phyloP scores from a whole-genome alignment of 331 rosid genomes.

The Malus hybrid region DNA sequence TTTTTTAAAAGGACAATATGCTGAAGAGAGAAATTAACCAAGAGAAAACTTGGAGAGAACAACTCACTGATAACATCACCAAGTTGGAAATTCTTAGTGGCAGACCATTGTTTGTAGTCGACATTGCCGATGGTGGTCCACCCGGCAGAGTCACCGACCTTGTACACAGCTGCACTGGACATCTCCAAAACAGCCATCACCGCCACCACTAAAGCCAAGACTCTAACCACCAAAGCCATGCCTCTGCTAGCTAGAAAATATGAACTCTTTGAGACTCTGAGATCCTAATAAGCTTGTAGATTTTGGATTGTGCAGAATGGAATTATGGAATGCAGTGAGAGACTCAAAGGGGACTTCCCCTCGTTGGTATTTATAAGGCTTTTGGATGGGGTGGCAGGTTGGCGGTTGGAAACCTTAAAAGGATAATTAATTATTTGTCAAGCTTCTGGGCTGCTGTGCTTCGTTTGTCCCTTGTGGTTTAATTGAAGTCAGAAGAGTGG shows the following conservation, averaged over 20 bases:
- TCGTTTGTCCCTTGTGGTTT: background rate
- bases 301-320: background rate
- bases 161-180: constrained; percentile 44
- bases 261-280: background rate
- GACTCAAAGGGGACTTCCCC: background rate
- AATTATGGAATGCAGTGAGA: background rate
- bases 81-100: constrained; percentile 44
- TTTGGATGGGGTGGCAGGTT: background rate
- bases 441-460: background rate
- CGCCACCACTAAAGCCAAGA: constrained; percentile 20
- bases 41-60: background rate
- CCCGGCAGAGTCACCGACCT: constrained; percentile 72
- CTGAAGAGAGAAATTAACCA: too few species aligned
- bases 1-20: too few species aligned
- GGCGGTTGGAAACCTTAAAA: background rate
- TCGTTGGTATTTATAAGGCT: background rate
- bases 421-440: background rate
- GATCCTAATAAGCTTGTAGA: background rate
- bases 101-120: constrained; percentile 66
- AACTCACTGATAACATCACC: constrained; percentile 72
- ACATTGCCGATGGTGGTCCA: constrained; percentile 66
- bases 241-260: background rate
- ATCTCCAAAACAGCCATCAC: constrained; percentile 20
- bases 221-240: constrained; percentile 38
- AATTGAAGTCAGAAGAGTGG: background rate